Conservation (phyloP, 495 filamentous ascomycete genomes). For the Xylaria acuta region DNA sequence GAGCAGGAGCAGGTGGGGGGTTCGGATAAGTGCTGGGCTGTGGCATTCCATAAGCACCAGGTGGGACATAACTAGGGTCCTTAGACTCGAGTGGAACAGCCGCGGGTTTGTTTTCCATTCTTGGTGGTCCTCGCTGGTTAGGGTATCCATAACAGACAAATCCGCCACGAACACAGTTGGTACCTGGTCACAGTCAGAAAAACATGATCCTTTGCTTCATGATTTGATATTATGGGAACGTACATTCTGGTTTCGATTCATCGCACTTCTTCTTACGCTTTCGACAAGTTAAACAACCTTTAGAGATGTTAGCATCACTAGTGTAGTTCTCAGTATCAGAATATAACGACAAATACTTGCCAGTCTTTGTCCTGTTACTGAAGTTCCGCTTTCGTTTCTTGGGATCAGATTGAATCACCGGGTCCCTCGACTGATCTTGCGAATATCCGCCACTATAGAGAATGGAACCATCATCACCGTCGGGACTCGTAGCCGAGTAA, state of each 20-base stretch:
- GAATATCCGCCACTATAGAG: slow-evolving; percentile 51
- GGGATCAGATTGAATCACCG: slow-evolving; percentile 68
- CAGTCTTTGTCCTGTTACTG: slow-evolving; percentile 96
- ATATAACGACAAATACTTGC: slow-evolving; percentile 29
- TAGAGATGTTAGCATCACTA: slow-evolving; percentile 31
- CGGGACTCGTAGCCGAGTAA: slow-evolving; percentile 56
- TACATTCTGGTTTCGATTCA: slow-evolving; percentile 92
- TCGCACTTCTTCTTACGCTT: slow-evolving; percentile 99
- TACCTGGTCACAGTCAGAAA: slow-evolving; percentile 62
- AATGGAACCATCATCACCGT: slow-evolving; percentile 52
- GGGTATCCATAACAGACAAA: slow-evolving; percentile 94
- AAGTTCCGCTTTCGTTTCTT: slow-evolving; percentile 88
- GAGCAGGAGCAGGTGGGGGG: slow-evolving; percentile 39
- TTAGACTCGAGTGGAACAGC: slow-evolving; percentile 87
- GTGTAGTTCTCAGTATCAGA: neutral
- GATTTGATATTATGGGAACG: slow-evolving; percentile 35
- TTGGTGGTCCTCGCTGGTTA: slow-evolving; percentile 74
- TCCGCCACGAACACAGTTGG: slow-evolving; percentile 89
- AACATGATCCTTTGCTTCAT: neutral
- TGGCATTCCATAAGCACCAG: slow-evolving; percentile 63
- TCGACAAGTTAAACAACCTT: slow-evolving; percentile 88
- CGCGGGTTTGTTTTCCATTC: slow-evolving; percentile 62
- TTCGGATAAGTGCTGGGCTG: slow-evolving; percentile 50
- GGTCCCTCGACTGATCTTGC: slow-evolving; percentile 53
- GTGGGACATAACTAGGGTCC: slow-evolving; percentile 68